These are phyloP conservation scores for Aspergillus sp. DNA, from an alignment of 2,329 filamentous ascomycete genomes.

Conservation along the genomic window DNA sequence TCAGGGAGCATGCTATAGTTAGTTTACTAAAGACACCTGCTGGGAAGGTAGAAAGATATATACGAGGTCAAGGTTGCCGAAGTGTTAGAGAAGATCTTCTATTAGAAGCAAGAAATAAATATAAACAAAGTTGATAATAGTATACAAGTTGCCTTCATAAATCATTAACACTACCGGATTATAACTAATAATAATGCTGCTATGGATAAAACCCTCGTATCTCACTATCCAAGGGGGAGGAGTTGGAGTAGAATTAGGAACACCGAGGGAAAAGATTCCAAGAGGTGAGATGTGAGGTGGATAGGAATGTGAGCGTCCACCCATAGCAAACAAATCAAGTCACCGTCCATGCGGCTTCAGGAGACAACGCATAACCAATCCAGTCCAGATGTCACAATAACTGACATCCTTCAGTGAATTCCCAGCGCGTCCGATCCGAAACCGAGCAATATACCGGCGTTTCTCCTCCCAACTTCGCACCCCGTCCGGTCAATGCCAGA, in stretches of 20 bases:
- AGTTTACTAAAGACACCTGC: no score
- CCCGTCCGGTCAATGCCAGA: slow-evolving; percentile 5
- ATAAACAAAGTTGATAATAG: slow-evolving; percentile 10
- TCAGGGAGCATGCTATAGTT: no score
- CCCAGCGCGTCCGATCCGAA: neutral
- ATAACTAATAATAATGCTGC: slow-evolving; percentile 21
- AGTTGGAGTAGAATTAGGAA: neutral
- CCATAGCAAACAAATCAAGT: slow-evolving; percentile 9
- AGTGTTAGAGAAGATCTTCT: neutral
- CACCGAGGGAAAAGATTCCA: neutral
- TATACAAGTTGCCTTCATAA: slow-evolving; percentile 20
- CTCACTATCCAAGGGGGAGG: slow-evolving; percentile 4
- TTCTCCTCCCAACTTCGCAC: neutral
- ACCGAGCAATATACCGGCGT: neutral
- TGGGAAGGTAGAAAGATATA: no score
- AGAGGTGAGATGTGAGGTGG: neutral
- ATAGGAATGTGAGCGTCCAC: neutral
- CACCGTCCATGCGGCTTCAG: neutral
- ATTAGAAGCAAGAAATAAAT: neutral
- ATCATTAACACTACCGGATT: slow-evolving; percentile 24
- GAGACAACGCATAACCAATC: neutral
- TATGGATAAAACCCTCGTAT: slow-evolving; percentile 12
- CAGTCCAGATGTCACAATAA: neutral
- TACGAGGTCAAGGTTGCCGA: no score
- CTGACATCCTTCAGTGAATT: neutral